Evolutionary conservation across 2,329 filamentous ascomycete species (phyloP), one percentile per base, ranked within the genome.

Genomic region (Claviceps lovelessii): DNA sequence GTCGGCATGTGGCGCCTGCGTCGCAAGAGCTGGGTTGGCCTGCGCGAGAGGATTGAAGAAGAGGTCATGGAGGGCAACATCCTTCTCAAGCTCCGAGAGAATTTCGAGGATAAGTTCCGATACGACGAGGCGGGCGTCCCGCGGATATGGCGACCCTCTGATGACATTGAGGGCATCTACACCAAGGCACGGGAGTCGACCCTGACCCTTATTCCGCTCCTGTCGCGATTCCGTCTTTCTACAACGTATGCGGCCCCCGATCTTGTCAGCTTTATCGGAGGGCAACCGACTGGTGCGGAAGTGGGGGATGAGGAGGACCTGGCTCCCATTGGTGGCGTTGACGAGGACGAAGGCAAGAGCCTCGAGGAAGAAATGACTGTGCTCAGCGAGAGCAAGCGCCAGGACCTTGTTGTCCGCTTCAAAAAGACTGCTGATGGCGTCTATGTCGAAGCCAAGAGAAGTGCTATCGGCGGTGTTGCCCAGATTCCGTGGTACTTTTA

Each of bases 101-200:
- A 96, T 73, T 98, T 98, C 61, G 93, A 98, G 71, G 93, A 98
- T 73, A 96, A 95, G 71, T 98, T 98, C 79, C 85, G 93, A 59
- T 98, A 98, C 64, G 93, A 98, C 64, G 90, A 96, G 57, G 83
- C 84, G 7, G 93, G 93, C 31, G 93, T 98, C 5, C 93, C 93
- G 5, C 81, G 93, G 57, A 95, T 98, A 70, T 98, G 93, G 93
- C 84, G 90, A 29, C 93, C 93, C 1, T 90, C 85, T 1, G 93
- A 98, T 67, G 93, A 98, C 65, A 98, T 98, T 58, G 93, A 98
- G 73, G 90, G 91, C 49, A 76, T 94, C 46, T 98, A 97, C 70
- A 96, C 90, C 41, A 85, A 84, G 59, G 91, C 93, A 4, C 83
- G 91, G 59, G 91, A 97, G 71, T 94, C 89, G 5, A 98, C 93